Conservation (phyloP, 2,329 filamentous ascomycete genomes). For the Aureobasidium sp. region DNA sequence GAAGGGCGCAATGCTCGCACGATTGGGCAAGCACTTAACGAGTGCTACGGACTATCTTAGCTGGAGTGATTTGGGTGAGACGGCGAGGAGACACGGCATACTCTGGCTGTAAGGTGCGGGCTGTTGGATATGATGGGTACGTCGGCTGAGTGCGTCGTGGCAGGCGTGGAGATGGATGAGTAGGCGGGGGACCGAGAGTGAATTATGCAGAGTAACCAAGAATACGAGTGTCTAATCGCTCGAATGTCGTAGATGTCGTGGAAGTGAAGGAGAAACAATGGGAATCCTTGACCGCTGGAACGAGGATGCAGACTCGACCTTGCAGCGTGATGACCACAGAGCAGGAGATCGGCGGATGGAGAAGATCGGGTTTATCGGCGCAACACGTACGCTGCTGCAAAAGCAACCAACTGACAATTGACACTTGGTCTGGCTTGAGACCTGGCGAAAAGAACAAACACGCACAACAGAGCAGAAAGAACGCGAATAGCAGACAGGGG, state of each 20-base stretch:
- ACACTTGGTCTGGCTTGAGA: neutral
- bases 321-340: neutral
- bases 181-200: neutral
- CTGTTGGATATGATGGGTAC: neutral
- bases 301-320: neutral
- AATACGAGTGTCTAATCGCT: neutral
- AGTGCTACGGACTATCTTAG: neutral
- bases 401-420: neutral
- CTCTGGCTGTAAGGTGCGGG: neutral
- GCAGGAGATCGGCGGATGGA: slow-evolving; percentile 1
- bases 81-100: neutral
- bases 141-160: neutral
- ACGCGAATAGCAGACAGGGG: neutral
- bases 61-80: neutral
- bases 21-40: neutral
- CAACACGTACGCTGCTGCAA: neutral
- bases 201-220: slow-evolving; percentile 4
- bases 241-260: neutral
- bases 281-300: neutral
- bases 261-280: neutral
- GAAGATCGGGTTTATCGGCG: slow-evolving; percentile 5
- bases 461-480: neutral
- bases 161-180: neutral
- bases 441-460: neutral
- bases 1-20: neutral